Evolutionary conservation across 192 early-diverging fungal species (phyloP).

Genomic region (Phycomyces blakesleeanus): DNA sequence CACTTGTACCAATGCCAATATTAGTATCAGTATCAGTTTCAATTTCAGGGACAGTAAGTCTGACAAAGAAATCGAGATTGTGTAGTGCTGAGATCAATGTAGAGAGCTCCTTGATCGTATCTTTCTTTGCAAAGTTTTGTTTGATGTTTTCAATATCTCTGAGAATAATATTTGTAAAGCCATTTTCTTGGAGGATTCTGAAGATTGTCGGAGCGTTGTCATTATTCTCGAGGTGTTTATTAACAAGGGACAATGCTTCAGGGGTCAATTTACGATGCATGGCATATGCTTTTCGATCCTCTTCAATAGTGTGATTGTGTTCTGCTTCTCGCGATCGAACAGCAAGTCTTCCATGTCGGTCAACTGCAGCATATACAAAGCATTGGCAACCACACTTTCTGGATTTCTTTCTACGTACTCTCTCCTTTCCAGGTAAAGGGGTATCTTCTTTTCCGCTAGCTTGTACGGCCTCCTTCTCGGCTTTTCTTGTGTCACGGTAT

Average conservation of each 20-base stretch:
- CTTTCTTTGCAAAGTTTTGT: conserved; percentile 3
- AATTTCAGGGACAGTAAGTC: too few species aligned
- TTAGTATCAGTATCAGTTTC: too few species aligned
- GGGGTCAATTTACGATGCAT: conserved; percentile 1
- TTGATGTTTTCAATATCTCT: conserved; percentile 10
- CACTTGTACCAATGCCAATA: too few species aligned
- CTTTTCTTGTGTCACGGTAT: background rate
- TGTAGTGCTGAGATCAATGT: too few species aligned
- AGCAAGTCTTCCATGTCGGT: too few species aligned
- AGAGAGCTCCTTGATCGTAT: background rate
- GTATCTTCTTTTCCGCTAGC: too few species aligned
- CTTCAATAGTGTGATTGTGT: conserved; percentile 5
- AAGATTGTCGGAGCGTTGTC: background rate
- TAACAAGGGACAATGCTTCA: background rate
- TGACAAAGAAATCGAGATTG: too few species aligned
- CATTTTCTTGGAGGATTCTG: background rate
- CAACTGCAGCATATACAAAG: background rate
- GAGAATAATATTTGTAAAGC: background rate
- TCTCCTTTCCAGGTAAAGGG: background rate
- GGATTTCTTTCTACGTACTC: background rate
- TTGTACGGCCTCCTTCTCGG: background rate
- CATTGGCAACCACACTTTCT: background rate
- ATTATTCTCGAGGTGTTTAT: background rate
- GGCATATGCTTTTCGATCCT: conserved; percentile 4
- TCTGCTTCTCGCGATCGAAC: background rate